Base-by-base conservation (phyloP, 148 eudicot genomes). In the Rhododendron mucronatum region DNA sequence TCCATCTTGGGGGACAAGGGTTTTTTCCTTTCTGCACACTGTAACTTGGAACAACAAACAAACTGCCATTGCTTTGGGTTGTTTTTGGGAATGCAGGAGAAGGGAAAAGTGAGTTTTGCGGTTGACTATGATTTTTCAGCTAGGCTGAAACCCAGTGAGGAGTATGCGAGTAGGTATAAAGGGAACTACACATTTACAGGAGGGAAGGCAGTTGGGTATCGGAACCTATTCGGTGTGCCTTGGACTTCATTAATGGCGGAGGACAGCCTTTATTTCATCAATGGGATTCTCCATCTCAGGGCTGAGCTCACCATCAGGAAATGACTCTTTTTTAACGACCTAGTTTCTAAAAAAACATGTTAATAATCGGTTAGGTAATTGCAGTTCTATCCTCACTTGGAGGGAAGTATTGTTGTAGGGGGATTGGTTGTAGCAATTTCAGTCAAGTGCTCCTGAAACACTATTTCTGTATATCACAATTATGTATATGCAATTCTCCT, bases 31-130 rank as follows among this genome's bases (percentile, higher is more conserved):
- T 93, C 93, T 7, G 95, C 95, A 21, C 95, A 95, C 81, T 93
- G 96, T 82, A 95, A 93, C 86, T 89, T 91, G 94, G 98, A 93
- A 81, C 98, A 91, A 53, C 95, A 93, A 85, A 92, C 89, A 84
- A 74, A 91, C 4, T 90, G 87, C 48, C 93, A 93, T 67, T 95
- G 94, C 80, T 95, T 95, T 61, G 98, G 95, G 82, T 91, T 95
- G 76, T 95, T 95, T 86, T 85, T 94, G 85, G 95, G 97, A 14
- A 94, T 94, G 97, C 94, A 94, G 69, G 94, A 94, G 82, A 93
- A 94, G 86, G 94, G 95, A 1, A 90, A 94, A 1, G 92, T 88
- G 20, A 80, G 90, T 28, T 90, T 93, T 81, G 84, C 92, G 0
- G 94, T 95, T 71, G 94, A 93, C 48, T 93, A 90, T 73, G 96